These are phyloP conservation scores for Chlamydomonas sphaeroides DNA, from an alignment of 139 green algal species.

Conservation along the genomic window DNA sequence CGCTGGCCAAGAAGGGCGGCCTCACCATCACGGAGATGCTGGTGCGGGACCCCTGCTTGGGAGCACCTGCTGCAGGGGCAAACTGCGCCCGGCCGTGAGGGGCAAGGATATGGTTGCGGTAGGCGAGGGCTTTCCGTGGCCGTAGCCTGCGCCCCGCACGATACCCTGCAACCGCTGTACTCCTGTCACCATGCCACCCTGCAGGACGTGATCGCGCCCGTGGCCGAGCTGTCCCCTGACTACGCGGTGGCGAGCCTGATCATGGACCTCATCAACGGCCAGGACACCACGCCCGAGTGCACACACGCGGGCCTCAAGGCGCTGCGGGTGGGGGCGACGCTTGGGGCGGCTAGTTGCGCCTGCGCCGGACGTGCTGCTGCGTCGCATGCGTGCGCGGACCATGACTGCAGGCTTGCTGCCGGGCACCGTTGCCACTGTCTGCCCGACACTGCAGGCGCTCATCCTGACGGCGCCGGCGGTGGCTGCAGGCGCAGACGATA, in stretches of 20 bases:
- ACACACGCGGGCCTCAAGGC: slow-evolving; percentile 65
- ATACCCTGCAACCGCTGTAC: too few species aligned
- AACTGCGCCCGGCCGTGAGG: too few species aligned
- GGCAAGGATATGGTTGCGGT: too few species aligned
- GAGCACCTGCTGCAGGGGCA: too few species aligned
- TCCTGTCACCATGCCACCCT: too few species aligned
- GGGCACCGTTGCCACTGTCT: too few species aligned
- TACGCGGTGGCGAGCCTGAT: slow-evolving; percentile 75
- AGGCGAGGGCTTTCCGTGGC: too few species aligned
- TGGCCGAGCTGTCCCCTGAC: slow-evolving; percentile 68
- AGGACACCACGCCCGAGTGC: slow-evolving; percentile 58
- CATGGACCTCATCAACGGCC: slow-evolving; percentile 72
- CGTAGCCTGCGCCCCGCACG: too few species aligned
- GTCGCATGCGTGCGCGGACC: too few species aligned
- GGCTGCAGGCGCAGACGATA: too few species aligned
- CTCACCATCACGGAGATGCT: slow-evolving; percentile 62
- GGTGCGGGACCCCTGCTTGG: slow-evolving; percentile 11
- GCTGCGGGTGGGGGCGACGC: slow-evolving; percentile 49
- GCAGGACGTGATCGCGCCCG: slow-evolving; percentile 61
- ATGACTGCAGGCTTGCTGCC: too few species aligned
- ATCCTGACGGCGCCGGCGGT: slow-evolving; percentile 23
- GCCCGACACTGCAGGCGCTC: slow-evolving; percentile 28
- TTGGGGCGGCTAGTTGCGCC: neutral
- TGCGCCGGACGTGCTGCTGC: too few species aligned
- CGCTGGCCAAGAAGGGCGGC: slow-evolving; percentile 64